Percentiles rank a stretch among this genome's conserved stretches.
Conservation (phyloP, 2,329 filamentous ascomycete species). For the Mycosphaerella sp. region DNA sequence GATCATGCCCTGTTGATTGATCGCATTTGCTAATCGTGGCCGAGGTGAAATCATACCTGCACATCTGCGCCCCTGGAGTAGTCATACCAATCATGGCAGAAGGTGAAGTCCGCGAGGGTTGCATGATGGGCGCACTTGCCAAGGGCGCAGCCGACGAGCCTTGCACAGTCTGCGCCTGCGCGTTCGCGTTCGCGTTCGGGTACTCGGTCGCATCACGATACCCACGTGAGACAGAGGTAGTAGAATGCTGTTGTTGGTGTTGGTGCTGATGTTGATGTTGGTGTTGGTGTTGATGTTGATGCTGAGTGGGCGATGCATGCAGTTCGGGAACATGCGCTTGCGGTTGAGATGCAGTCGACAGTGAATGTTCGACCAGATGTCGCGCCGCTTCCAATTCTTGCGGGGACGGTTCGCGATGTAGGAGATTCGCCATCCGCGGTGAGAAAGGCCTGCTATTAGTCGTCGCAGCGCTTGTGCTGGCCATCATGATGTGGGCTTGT, state of each 20-base stretch:
- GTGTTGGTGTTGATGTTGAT: not conserved
- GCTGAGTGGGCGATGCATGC: slow-evolving; percentile 10
- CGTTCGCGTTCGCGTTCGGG: not conserved
- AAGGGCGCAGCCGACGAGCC: not conserved
- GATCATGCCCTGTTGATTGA: not conserved
- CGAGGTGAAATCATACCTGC: slow-evolving; percentile 53
- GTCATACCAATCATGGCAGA: slow-evolving; percentile 6
- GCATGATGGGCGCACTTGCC: slow-evolving; percentile 5
- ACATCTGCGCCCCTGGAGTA: slow-evolving; percentile 52
- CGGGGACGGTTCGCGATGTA: slow-evolving; percentile 38
- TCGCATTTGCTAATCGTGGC: not conserved
- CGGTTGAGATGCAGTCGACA: too few species aligned
- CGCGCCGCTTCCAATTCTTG: slow-evolving; percentile 48
- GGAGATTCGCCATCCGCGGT: slow-evolving; percentile 18
- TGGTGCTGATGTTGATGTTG: slow-evolving; percentile 1
- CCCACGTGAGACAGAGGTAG: not conserved
- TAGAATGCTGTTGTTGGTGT: slow-evolving; percentile 1
- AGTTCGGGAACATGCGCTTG: slow-evolving; percentile 27
- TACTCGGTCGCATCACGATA: slow-evolving; percentile 7
- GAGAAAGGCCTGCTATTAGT: slow-evolving; percentile 16
- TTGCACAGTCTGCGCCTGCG: not conserved
- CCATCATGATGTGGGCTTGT: slow-evolving; percentile 9
- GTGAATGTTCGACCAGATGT: slow-evolving; percentile 44
- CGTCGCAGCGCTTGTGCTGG: slow-evolving; percentile 10
- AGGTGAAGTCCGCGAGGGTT: slow-evolving; percentile 13